Conservation (phyloP, 345 rosid genomes). For the Rubroshorea leprosula region DNA sequence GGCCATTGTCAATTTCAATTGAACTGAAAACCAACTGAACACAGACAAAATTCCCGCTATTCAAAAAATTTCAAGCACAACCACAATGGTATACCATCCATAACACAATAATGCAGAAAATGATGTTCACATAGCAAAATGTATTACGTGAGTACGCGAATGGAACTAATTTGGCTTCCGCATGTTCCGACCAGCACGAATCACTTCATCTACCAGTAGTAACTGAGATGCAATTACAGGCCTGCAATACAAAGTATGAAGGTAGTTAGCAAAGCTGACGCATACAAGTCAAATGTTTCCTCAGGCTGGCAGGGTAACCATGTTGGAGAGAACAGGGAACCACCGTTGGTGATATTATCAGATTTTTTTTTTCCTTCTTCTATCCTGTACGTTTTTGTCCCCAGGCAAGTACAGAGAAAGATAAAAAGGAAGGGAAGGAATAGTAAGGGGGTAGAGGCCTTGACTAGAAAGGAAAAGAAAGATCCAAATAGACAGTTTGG, state of each 20-base stretch:
- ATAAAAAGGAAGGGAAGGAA: too few relatives aligned
- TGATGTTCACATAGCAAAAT: not conserved
- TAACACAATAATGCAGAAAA: not conserved
- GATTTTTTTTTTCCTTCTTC: too few relatives aligned
- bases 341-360: too few relatives aligned
- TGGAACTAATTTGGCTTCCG: constrained; percentile 69
- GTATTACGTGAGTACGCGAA: not conserved
- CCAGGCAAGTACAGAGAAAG: too few relatives aligned
- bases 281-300: not conserved
- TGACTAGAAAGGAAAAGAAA: too few relatives aligned
- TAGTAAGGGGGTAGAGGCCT: too few relatives aligned
- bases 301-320: too few relatives aligned
- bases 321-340: not conserved
- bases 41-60: not conserved
- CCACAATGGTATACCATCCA: not conserved
- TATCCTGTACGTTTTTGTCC: too few relatives aligned
- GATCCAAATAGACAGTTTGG: too few relatives aligned
- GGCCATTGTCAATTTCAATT: not conserved
- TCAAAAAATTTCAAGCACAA: not conserved
- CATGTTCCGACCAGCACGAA: constrained; percentile 96
- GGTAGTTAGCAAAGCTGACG: not conserved
- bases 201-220: constrained; percentile 93
- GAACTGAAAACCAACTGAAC: not conserved
- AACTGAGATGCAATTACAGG: constrained; percentile 93
- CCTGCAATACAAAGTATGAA: constrained; percentile 35